Conservation (phyloP, 2,329 filamentous ascomycete species). For the Aureobasidium pullulans region DNA sequence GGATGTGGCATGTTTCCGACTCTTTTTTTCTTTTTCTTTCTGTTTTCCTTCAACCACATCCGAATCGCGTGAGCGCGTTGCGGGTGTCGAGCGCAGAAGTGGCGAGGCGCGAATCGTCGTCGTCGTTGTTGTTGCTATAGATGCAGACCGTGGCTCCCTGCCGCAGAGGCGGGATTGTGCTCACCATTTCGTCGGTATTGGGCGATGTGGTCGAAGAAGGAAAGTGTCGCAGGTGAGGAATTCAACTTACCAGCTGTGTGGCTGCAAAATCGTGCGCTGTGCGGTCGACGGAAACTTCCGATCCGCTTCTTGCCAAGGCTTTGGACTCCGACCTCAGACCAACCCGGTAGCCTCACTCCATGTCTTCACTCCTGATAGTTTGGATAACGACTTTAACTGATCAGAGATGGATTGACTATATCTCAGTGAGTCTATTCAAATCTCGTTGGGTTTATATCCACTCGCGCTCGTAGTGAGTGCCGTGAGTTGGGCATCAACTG, state of each 20-base stretch:
- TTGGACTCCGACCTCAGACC: no score
- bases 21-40: not conserved
- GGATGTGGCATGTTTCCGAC: not conserved
- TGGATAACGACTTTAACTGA: no score
- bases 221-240: not conserved
- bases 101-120: not conserved
- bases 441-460: no score
- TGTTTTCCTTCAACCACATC: constrained; percentile 1
- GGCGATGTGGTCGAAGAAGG: constrained; percentile 13
- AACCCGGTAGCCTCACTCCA: no score
- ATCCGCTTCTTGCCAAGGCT: no score
- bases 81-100: not conserved
- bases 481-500: no score
- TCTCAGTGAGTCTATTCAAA: no score
- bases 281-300: not conserved
- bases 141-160: constrained; percentile 8
- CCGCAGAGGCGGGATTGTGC: not conserved
- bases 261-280: not conserved
- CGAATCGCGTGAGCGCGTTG: not conserved
- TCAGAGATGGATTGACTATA: no score
- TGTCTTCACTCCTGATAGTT: no score
- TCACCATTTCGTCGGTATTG: constrained; percentile 14
- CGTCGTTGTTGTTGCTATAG: not conserved
- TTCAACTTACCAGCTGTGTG: not conserved
- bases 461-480: no score